Base-by-base conservation (phyloP, 2,329 filamentous ascomycete genomes). In the Alternaria brassicae region DNA sequence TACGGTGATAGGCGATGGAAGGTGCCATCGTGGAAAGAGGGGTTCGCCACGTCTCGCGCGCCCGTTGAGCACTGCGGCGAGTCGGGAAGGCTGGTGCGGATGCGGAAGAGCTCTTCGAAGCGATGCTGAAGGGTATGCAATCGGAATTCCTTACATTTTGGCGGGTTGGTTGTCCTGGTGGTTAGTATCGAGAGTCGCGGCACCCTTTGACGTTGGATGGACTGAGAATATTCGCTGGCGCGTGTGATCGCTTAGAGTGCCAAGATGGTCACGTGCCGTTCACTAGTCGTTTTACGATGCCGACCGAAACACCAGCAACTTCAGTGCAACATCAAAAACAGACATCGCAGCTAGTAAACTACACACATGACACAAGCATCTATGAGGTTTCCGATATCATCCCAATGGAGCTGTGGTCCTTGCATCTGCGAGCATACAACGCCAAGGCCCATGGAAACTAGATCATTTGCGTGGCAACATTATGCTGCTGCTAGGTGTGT, bases 141-240 rank as follows among this genome's bases (percentile, higher is more conserved):
- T 66, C 68, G 71, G 49, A 37, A 50, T 68, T 62, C 66, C 77
- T 79, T 78, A 79, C 77, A 79, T 79, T 79, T 78, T 79, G 74
- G 78, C 77, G 65, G 65, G 67, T 68, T 72, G 74, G 73, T 76
- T 71, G 74, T 72, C 72, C 70, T 71, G 71, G 74, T 77, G 72
- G 75, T 70, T 61, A 67, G 65, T 48, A 48, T 48, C 44, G 44
- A 48, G 44, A 48, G 44, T 48, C 44, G 44, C 44, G 44, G 44
- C 44, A 48, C 30, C 37, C 37, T 40, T 40, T 65, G 69, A 37
- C 40, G 57, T 51, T 60, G 53, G 56, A 52, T 32, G 39, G 32
- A 32, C 32, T 40, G 40, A 44, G 51, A 53, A 53, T 40, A 45
- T 49, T 45, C 48, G 48, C 49, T 55, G 56, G 56, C 54, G 56